Evolutionary conservation across 306 rosid species (phyloP), one percentile per base, ranked within the genome.

Genomic region (Gillenia trifoliata): DNA sequence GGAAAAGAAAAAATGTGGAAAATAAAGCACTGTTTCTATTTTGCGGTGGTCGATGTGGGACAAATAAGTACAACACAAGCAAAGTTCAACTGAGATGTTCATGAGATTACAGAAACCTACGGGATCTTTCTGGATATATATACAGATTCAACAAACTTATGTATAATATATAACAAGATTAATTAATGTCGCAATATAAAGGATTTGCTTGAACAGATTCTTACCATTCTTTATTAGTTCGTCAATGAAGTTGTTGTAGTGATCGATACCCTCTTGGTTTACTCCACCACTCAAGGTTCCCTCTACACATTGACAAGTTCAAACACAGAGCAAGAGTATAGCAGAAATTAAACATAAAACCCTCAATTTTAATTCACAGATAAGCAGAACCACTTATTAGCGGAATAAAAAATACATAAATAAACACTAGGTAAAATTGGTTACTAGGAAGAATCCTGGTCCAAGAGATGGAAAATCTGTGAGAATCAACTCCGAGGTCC

Each of bases 381-480:
- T 15, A 13, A 45, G 50, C 19, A 6, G 50, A 45, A 43, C 49
- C 49, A 43, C 17, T 43, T 12, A 43, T 43, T 43, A 43, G n/a
- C n/a, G n/a, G n/a, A n/a, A n/a, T n/a, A n/a, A n/a, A n/a, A n/a
- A n/a, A n/a, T n/a, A n/a, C n/a, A n/a, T 3, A 36, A 67, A n/a
- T n/a, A n/a, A 54, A 1, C 30, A 8, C 15, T 13, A 47, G 64
- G 26, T 8, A 12, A 71, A 66, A 64, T 3, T 36, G 31, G 2
- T 62, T 79, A 83, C 84, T 64, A 0, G 84, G 86, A 3, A 83
- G 7, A 63, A 83, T 29, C 67, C 87, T 83, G 23, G 73, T 76
- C 87, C 87, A 83, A 0, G 74, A 45, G 66, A 83, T 72, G 6
- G 86, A 83, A 19, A 79, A 68, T 76, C 82, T 68, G 11, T 83